Evolutionary conservation across 257 asterid genomes (phyloP), one percentile per base, ranked within the genome.

Genomic region (Osmanthus fragrans): DNA sequence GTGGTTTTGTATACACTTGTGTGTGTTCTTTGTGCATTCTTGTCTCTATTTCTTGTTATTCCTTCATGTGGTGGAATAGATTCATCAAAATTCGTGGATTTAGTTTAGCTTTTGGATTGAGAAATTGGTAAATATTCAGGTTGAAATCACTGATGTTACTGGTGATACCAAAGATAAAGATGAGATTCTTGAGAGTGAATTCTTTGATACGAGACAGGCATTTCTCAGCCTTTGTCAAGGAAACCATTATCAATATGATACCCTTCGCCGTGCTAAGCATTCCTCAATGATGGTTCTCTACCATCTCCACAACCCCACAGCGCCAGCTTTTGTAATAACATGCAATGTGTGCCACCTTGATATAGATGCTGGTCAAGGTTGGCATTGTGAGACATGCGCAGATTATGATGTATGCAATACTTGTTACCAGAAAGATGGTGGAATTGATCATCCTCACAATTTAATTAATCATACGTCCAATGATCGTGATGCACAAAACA

Each of bases 221-320:
- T 93, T 91, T 81, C 89, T 96, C 42, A 93, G 96, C 78, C 97
- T 95, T 47, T 95, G 98, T 86, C 99, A 95, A 85, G 98, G 96
- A 83, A 95, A 95, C 84, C 97, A 95, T 82, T 95, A 93, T 82
- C 99, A 95, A 77, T 95, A 93, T 65, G 99, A 95, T 83, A 95
- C 99, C 75, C 94, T 95, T 75, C 95, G 99, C 21, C 88, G 99
- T 71, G 98, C 98, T 64, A 96, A 96, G 87, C 98, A 96, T 86
- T 96, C 99, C 23, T 96, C 98, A 16, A 90, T 96, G 97, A 96
- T 96, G 98, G 93, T 93, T 78, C 96, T 96, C 79, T 96, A 92
- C 85, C 98, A 93, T 85, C 97, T 96, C 71, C 99, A 96, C 86
- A 96, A 96, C 83, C 99, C 98, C 32, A 96, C 99, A 18, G 97